These are phyloP conservation scores for Tylopilus plumbeoviolaceoides DNA, from an alignment of 768 basidiomycete genomes.

Conservation along the genomic window DNA sequence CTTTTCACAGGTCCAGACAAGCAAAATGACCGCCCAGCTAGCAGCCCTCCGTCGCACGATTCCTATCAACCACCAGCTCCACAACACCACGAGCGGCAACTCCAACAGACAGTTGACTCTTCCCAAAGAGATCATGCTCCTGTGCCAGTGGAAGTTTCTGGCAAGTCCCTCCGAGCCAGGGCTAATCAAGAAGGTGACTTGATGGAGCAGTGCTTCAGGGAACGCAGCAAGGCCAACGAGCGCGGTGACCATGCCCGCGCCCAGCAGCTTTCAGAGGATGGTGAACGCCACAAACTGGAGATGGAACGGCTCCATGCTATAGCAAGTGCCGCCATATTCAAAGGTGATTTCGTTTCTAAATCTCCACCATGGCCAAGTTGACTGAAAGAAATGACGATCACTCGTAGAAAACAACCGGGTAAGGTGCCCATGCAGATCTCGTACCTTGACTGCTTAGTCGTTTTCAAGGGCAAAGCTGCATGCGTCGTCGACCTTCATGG, in stretches of 20 bases:
- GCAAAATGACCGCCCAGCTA: not conserved
- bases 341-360: constrained; percentile 36
- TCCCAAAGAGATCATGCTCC: not conserved
- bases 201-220: constrained; percentile 62
- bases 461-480: constrained; percentile 49
- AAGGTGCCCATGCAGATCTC: not conserved
- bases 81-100: constrained; percentile 9
- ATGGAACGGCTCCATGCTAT: constrained; percentile 76
- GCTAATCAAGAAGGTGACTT: constrained; percentile 76
- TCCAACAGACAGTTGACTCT: not conserved
- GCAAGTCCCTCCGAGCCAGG: constrained; percentile 54
- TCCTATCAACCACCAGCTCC: not conserved
- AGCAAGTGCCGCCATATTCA: constrained; percentile 83
- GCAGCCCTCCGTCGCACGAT: not conserved
- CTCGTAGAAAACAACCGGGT: constrained; percentile 72
- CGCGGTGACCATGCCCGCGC: constrained; percentile 71
- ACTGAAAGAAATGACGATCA: not conserved
- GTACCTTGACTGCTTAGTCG: not conserved
- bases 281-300: constrained; percentile 66
- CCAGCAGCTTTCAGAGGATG: constrained; percentile 75
- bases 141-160: constrained; percentile 22
- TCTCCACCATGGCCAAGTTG: not conserved
- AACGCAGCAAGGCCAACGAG: constrained; percentile 71
- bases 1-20: no score
- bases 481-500: constrained; percentile 89